A percentile compares a stretch with the other conserved stretches of the same genome.
Conservation (phyloP, 2,329 filamentous ascomycete genomes). For the Epichloe gansuensis region DNA sequence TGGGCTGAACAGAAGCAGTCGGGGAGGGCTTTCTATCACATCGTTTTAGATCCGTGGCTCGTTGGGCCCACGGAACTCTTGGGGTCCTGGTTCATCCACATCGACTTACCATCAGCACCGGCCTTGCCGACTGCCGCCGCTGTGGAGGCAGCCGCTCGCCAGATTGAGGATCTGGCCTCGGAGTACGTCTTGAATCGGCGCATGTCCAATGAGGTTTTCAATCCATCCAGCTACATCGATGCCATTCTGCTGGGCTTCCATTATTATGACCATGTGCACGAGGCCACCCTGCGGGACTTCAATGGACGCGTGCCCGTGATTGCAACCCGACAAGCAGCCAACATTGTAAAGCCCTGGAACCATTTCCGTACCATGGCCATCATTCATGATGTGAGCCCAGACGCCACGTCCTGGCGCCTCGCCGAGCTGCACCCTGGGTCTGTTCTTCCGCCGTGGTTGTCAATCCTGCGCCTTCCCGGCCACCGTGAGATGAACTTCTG, state of each 20-base stretch:
- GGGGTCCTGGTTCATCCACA: slow-evolving; percentile 12
- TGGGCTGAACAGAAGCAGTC: slow-evolving; percentile 8
- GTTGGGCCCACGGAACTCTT: slow-evolving; percentile 12
- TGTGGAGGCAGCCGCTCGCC: slow-evolving; percentile 6
- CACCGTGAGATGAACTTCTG: slow-evolving; percentile 8
- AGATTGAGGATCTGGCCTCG: slow-evolving; percentile 7
- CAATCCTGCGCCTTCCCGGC: slow-evolving; percentile 6
- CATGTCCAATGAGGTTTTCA: slow-evolving; percentile 8
- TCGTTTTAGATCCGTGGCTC: slow-evolving; percentile 23
- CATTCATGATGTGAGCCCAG: slow-evolving; percentile 1
- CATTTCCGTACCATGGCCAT: slow-evolving; percentile 6
- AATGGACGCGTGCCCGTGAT: slow-evolving; percentile 5
- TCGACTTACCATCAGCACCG: slow-evolving; percentile 8
- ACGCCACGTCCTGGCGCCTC: slow-evolving; percentile 3
- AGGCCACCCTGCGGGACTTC: slow-evolving; percentile 6
- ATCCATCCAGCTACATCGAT: slow-evolving; percentile 7
- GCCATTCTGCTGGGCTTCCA: slow-evolving; percentile 6
- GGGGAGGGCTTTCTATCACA: slow-evolving; percentile 17
- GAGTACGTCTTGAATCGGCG: slow-evolving; percentile 5
- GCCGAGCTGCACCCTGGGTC: slow-evolving; percentile 3
- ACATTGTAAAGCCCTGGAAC: slow-evolving; percentile 7
- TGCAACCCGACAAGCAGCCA: slow-evolving; percentile 6
- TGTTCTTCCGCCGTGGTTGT: slow-evolving; percentile 5
- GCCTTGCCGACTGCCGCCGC: slow-evolving; percentile 6
- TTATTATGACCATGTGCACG: slow-evolving; percentile 7